Evolutionary conservation across 306 rosid genomes (phyloP), one percentile per base, ranked within the genome.

Genomic region (Pueraria montana): DNA sequence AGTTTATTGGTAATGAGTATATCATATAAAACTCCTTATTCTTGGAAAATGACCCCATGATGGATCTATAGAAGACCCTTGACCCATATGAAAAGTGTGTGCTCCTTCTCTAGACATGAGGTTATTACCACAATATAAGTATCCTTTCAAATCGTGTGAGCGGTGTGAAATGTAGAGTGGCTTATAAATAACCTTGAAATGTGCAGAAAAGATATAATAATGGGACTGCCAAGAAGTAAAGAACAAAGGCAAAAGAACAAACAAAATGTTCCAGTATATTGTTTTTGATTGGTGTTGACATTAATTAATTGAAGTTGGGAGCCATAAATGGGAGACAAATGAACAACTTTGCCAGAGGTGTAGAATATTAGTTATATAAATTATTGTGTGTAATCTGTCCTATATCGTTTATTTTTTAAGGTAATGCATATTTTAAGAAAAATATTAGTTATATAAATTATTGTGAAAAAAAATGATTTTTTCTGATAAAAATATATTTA

Each of bases 11-110:
- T 55, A 38, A 6, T 59, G 36, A 10, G 16, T 11, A 23, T 23
- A 58, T 58, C 14, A 23, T 21, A 61, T 62, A 27, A 62, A 58
- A 58, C 0, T 23, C 11, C 1, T 13, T 63, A 63, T 63, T 6
- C 18, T 43, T 43, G 75, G 50, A 34, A 18, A 73, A 18, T 74
- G 78, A 55, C 78, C 49, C 70, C 70, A 50, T 49, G 45, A 12
- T 77, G 73, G 72, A 45, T 59, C 11, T 20, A 18, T 58, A 64
- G 40, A 64, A 32, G 52, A 81, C 80, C 74, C 71, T 77, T 77
- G 77, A 56, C 16, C 78, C 38, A 58, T 32, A 68, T 43, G 82
- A 76, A 66, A 55, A 53, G 71, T 8, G 76, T 42, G 40, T 12
- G 16, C 5, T 56, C 1, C 2, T 10, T 56, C 2, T 43, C 27